phyloP scores from a whole-genome alignment of 352 stramenopile species.

The Globisporangium paddicum region DNA sequence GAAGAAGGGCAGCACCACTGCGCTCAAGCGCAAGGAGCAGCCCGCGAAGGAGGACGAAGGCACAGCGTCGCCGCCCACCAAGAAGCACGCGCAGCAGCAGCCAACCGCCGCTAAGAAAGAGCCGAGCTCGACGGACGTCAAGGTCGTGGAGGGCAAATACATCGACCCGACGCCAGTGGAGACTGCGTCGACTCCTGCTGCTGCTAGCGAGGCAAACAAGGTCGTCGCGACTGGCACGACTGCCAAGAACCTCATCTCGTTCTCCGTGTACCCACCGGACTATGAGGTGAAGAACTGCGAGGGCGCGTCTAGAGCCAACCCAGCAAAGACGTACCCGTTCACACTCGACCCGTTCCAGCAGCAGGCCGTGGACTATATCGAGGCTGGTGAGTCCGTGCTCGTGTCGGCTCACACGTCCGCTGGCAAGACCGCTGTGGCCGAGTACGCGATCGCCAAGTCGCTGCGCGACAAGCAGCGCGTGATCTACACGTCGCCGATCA shows the following conservation, averaged over 20 bases:
- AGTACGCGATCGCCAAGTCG: conserved; percentile 99
- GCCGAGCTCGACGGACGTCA: conserved; percentile 34
- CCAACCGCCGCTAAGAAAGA: conserved; percentile 9
- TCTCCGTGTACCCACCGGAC: conserved; percentile 88
- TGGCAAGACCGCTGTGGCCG: conserved; percentile 95
- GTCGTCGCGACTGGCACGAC: conserved; percentile 92
- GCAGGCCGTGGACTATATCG: conserved; percentile 95
- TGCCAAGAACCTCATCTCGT: conserved; percentile 95
- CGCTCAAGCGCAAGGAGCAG: conserved; percentile 43
- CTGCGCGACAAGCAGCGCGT: conserved; percentile 91
- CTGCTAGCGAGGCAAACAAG: conserved; percentile 17
- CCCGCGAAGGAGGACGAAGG: conserved; percentile 25
- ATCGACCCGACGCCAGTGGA: conserved; percentile 62
- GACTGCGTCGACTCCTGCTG: conserved; percentile 2
- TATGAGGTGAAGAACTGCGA: conserved; percentile 44
- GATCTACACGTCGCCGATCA: conserved; percentile 99
- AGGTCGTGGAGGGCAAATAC: conserved; percentile 69
- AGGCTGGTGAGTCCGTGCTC: conserved; percentile 96
- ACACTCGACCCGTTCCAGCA: conserved; percentile 98
- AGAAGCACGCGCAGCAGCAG: conserved; percentile 39
- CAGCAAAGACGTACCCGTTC: conserved; percentile 98
- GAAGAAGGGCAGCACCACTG: conserved; percentile 22
- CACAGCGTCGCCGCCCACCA: conserved; percentile 30
- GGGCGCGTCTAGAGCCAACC: conserved; percentile 52
- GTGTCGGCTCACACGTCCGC: conserved; percentile 98